Evolutionary conservation across 495 filamentous ascomycete genomes (phyloP), one percentile per base, ranked within the genome.

Genomic region (Penicillium silybi): DNA sequence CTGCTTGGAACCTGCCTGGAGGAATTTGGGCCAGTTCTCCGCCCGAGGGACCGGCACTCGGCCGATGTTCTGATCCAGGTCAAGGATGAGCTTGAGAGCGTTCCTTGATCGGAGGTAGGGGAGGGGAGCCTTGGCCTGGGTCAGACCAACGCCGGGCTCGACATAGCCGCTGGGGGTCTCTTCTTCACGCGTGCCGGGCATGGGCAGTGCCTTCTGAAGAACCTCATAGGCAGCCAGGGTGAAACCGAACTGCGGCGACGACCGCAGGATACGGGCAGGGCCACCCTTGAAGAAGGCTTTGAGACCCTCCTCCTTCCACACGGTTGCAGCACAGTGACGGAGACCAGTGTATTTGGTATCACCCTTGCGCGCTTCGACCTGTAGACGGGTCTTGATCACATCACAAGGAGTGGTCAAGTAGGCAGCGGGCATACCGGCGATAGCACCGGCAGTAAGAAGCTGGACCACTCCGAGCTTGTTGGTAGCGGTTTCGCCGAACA

Each of bases 221-320:
- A 98, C 75, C 68, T 98, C 93, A 67, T 97, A 98, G 8, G 86
- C 86, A 4, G 93, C 93, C 8, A 98, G 81, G 2, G 93, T 98
- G 74, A 96, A 97, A 50, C 93, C 93, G 72, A 98, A 98, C 63
- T 98, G 93, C 18, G 93, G 93, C 1, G 91, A 96, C 4, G 89
- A 95, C 57, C 93, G 85, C 61, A 97, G 52, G 57, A 98, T 91
- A 75, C 93, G 89, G 13, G 93, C 93, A 6, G 93, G 91, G 0
- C 93, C 93, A 52, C 93, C 93, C 73, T 97, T 97, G 84, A 96
- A 98, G 80, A 97, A 98, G 38, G 93, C 93, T 57, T 80, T 80
- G 76, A 96, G 89, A 15, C 93, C 93, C 68, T 98, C 93, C 63
- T 97, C 87, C 70, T 85, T 83, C 72, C 76, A 86, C 52, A 98